Base-by-base conservation (phyloP, 495 filamentous ascomycete genomes). In the Parachaetomium inaequale region DNA sequence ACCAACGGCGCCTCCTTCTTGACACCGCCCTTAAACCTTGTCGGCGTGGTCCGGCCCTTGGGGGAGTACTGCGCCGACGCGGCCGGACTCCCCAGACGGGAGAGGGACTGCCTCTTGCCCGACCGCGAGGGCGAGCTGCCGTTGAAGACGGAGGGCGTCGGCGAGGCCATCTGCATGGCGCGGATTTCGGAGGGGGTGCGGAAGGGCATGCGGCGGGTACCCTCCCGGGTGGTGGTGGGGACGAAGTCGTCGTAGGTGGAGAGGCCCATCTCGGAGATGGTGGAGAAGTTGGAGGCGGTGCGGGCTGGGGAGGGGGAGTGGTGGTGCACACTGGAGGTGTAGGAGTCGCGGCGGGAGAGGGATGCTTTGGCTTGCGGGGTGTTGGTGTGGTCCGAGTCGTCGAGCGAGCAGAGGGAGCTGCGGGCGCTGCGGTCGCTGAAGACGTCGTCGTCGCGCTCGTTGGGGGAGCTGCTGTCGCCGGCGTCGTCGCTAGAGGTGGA, bases 91-190 rank as follows among this genome's bases (percentile, higher is more conserved):
- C 77, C 79, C 47, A 78, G 61, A 32, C 76, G 73, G 4, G 81
- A n/a, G 26, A 28, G 14, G 28, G 17, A n/a, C n/a, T n/a, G n/a
- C n/a, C n/a, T n/a, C n/a, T n/a, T n/a, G n/a, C n/a, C n/a, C n/a
- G 34, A 82, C 23, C 81, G 77, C 15, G 84, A 19, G 1, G 42
- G 77, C 21, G 79, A 79, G 38, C 68, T 75, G 65, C 66, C 70
- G 42, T 68, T 70, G 26, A 78, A 78, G 31, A 80, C 70, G 5
- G 78, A 79, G 8, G 79, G 77, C 0, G 85, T 79, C 1, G 87
- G 85, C 4, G 86, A 87, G 0, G 84, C 81, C 85, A 93, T 90
- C 68, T 93, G 90, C 77, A 94, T 86, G 1, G 87, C 87, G 40
- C 86, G 81, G 8, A 93, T 85, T 0, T 87, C 89, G 38, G 88